Conservation (phyloP, 2,329 filamentous ascomycete species). For the Penicillium sp. region DNA sequence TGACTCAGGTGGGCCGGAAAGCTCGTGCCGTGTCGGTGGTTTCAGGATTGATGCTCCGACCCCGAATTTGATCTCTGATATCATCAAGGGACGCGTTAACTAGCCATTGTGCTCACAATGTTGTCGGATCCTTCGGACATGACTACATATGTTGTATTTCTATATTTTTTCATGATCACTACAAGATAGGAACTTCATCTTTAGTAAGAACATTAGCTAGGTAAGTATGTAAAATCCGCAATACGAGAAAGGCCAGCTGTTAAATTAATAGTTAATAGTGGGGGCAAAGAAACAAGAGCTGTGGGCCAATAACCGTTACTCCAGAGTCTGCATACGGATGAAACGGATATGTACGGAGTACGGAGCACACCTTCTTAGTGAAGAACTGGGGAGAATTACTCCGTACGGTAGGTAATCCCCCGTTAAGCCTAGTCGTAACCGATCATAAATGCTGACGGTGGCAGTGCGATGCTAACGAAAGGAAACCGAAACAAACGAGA, state of each 20-base stretch:
- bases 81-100: neutral
- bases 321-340: conserved; percentile 5
- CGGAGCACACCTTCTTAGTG: neutral
- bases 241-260: neutral
- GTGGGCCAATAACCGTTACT: conserved; percentile 8
- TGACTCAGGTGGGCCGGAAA: conserved; percentile 21
- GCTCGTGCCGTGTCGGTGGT: conserved; percentile 27
- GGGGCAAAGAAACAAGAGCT: neutral
- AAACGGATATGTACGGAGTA: neutral
- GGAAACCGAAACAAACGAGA: neutral
- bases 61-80: conserved; percentile 4
- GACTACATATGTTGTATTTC: neutral
- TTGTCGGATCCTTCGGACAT: neutral
- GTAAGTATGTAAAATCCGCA: too few relatives aligned
- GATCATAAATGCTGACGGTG: neutral
- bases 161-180: neutral
- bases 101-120: neutral
- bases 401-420: neutral
- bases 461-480: neutral
- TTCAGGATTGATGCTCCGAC: conserved; percentile 31
- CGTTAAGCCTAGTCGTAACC: neutral
- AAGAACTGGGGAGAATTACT: conserved; percentile 1
- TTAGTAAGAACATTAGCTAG: neutral
- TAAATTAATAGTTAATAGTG: neutral
- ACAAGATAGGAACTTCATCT: neutral